These are phyloP conservation scores for Aureobasidium lini DNA, from an alignment of 2,329 filamentous ascomycete genomes.

Conservation along the genomic window DNA sequence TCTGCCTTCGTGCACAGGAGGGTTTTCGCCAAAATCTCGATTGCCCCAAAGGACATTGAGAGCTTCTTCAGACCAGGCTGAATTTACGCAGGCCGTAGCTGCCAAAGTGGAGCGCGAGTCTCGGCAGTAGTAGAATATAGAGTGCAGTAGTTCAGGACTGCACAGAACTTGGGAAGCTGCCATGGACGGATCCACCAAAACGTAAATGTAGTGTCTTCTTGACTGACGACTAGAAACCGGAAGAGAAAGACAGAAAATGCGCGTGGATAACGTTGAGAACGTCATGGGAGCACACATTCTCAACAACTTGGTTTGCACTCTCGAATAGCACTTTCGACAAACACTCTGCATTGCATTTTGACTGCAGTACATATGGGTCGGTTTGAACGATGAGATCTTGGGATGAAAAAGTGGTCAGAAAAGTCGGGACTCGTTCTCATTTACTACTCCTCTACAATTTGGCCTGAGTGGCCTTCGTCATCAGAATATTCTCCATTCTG, in stretches of 20 bases:
- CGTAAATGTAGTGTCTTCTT: no score
- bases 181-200: not conserved
- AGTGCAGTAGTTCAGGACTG: not conserved
- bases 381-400: no score
- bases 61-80: not conserved
- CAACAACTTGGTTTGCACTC: no score
- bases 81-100: not conserved
- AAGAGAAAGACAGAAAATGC: no score
- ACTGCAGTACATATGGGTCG: no score
- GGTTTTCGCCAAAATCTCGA: not conserved
- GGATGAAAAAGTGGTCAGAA: no score
- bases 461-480: not conserved
- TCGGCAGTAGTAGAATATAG: not conserved
- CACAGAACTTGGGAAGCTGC: not conserved
- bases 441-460: not conserved
- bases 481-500: slow-evolving; percentile 14
- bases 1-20: not conserved
- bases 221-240: no score
- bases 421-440: no score
- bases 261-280: no score
- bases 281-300: no score
- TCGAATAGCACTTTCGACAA: no score
- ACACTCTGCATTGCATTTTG: no score
- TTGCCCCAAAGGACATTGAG: not conserved
- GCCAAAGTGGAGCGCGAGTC: not conserved